Percentiles rank a stretch among this genome's conserved stretches.
Evolutionary conservation across 352 stramenopile genomes (phyloP).

Genomic region (Globisporangium spinosum): DNA sequence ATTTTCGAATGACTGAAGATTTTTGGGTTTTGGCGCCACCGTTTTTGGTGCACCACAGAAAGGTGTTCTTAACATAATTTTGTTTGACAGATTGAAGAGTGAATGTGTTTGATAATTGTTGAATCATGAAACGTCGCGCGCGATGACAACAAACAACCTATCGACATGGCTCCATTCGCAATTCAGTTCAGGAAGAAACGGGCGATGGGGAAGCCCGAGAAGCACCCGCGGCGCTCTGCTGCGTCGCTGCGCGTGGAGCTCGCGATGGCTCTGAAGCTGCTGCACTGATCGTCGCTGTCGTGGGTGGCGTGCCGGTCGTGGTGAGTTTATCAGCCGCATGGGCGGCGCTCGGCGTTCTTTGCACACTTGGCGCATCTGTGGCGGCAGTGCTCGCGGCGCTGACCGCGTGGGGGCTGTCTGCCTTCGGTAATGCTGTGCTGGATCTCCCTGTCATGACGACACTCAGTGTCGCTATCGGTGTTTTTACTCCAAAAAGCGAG

Average conservation of each 20-base stretch:
- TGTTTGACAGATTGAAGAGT: not conserved
- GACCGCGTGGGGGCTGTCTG: slow-evolving; percentile 6
- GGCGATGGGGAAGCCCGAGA: not conserved
- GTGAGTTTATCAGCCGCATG: not conserved
- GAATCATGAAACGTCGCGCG: not conserved
- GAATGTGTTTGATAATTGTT: not conserved
- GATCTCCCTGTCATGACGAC: slow-evolving; percentile 2
- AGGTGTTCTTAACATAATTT: not conserved
- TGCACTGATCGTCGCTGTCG: not conserved
- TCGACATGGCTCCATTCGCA: not conserved
- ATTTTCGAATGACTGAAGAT: not conserved
- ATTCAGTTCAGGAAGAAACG: not conserved
- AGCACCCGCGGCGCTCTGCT: not conserved
- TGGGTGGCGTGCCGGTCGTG: not conserved
- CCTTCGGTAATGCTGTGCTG: slow-evolving; percentile 3
- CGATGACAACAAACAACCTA: not conserved
- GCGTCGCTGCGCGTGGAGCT: not conserved
- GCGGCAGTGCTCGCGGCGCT: not conserved
- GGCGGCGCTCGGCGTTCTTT: slow-evolving; percentile 1
- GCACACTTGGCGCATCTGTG: not conserved
- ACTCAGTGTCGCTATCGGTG: slow-evolving; percentile 1
- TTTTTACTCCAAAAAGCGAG: not conserved
- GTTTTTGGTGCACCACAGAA: not conserved
- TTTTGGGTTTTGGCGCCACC: slow-evolving; percentile 4
- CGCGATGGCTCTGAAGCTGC: slow-evolving; percentile 9